These are phyloP conservation scores for Saccharomyces pastorianus DNA, from an alignment of 1,139 yeast genomes.

Conservation along the genomic window DNA sequence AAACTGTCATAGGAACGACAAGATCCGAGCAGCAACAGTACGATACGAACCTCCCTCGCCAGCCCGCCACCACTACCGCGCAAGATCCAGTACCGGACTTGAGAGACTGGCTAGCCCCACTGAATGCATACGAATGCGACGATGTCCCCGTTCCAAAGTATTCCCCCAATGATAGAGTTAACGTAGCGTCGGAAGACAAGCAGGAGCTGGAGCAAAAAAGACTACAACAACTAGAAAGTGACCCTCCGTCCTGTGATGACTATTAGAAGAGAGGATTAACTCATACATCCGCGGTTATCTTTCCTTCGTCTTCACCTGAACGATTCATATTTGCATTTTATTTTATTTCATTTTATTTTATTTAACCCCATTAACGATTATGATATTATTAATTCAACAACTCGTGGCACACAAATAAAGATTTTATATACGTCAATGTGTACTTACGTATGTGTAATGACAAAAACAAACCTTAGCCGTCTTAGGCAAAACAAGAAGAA, in stretches of 20 bases:
- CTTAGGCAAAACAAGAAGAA: not conserved
- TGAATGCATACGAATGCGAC: constrained; percentile 7
- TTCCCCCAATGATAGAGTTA: constrained; percentile 13
- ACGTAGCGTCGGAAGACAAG: constrained; percentile 26
- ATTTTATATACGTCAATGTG: not conserved
- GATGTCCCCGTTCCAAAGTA: constrained; percentile 24
- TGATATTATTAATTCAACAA: not conserved
- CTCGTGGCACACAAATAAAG: not conserved
- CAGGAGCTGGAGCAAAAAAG: constrained; percentile 31
- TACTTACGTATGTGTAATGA: not conserved
- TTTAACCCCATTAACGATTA: not conserved
- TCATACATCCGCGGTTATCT: not conserved
- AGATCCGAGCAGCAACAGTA: constrained; percentile 33
- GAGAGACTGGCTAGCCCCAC: constrained; percentile 16
- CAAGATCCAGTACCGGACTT: constrained; percentile 4
- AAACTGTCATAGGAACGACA: constrained; percentile 71
- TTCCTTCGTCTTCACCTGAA: not conserved
- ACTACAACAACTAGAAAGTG: constrained; percentile 32
- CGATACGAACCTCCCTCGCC: not conserved
- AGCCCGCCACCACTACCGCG: not conserved
- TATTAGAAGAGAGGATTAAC: not conserved
- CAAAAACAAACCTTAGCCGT: not conserved
- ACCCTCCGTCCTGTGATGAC: constrained; percentile 26
- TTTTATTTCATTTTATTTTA: not conserved
- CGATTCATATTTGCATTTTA: not conserved